Conservation (phyloP, 805 yeast species). For the Blastobotrys mokoenaii region DNA sequence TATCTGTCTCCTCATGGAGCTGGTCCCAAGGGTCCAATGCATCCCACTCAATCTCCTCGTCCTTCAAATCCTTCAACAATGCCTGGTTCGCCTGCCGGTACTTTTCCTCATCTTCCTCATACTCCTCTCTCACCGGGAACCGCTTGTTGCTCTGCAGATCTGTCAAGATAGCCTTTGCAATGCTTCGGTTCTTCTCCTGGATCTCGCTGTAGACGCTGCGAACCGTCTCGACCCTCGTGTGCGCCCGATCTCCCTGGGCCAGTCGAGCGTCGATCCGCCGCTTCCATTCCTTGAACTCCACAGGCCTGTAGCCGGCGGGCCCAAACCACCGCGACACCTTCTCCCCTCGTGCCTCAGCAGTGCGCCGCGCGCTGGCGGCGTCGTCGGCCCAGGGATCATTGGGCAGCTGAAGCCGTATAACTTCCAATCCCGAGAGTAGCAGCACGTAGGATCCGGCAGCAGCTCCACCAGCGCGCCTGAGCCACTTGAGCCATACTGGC, state of each 20-base stretch:
- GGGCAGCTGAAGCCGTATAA: slow-evolving; percentile 37
- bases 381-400: slow-evolving; percentile 69
- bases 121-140: slow-evolving; percentile 1
- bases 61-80: neutral
- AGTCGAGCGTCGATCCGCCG: slow-evolving; percentile 17
- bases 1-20: slow-evolving; percentile 18
- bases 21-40: slow-evolving; percentile 17
- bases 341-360: slow-evolving; percentile 42
- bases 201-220: slow-evolving; percentile 13
- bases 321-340: slow-evolving; percentile 59
- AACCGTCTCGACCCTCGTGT: slow-evolving; percentile 8
- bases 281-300: slow-evolving; percentile 29
- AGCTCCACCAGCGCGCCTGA: slow-evolving; percentile 26
- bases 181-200: slow-evolving; percentile 11
- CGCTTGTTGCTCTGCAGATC: slow-evolving; percentile 7
- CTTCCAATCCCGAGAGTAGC: slow-evolving; percentile 50
- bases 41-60: slow-evolving; percentile 13
- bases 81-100: neutral
- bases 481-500: neutral
- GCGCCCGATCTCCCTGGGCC: slow-evolving; percentile 13
- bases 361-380: slow-evolving; percentile 44
- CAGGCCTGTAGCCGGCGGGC: slow-evolving; percentile 48
- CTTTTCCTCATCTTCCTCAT: slow-evolving; percentile 3
- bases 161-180: slow-evolving; percentile 8
- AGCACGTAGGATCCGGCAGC: slow-evolving; percentile 39